Percentiles rank a stretch among this genome's conserved stretches.
These are phyloP conservation scores for Astragalus glycyphyllos DNA, from an alignment of 306 rosid species.

Conservation along the genomic window DNA sequence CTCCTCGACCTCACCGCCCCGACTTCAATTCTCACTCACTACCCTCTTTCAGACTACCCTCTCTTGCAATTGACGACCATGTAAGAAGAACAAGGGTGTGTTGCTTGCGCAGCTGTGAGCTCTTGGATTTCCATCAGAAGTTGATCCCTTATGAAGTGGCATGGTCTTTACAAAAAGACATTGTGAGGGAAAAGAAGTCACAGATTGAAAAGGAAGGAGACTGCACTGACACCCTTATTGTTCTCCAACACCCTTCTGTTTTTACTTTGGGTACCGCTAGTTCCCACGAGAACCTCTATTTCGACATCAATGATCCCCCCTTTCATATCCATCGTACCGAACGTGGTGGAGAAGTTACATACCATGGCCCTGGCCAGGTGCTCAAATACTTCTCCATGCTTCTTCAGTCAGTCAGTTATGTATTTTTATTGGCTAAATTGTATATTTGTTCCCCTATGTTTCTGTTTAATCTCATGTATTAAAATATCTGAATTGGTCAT, in stretches of 20 bases:
- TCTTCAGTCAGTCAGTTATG: no score
- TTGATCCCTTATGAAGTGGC: conserved; percentile 66
- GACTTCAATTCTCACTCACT: neutral
- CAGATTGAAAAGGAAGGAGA: conserved; percentile 46
- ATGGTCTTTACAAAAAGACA: conserved; percentile 55
- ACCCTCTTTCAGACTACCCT: neutral
- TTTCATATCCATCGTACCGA: conserved; percentile 55
- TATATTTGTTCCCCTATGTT: no score
- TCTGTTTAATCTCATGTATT: no score
- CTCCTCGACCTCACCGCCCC: conserved; percentile 22
- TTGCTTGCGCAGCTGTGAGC: conserved; percentile 58
- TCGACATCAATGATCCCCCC: conserved; percentile 48
- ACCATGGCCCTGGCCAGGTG: conserved; percentile 65
- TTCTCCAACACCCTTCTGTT: conserved; percentile 52
- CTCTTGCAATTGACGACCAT: conserved; percentile 21
- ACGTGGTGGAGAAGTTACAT: conserved; percentile 61
- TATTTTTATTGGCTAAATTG: no score
- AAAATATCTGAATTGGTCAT: no score
- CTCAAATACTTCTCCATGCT: neutral
- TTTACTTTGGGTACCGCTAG: conserved; percentile 47
- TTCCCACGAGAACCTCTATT: conserved; percentile 44
- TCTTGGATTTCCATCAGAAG: conserved; percentile 64
- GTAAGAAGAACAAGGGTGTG: conserved; percentile 5
- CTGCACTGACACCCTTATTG: conserved; percentile 46
- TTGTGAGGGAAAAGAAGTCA: conserved; percentile 46